phyloP scores from a whole-genome alignment of 2,329 filamentous ascomycete species.

The Diaporthe humulicola region DNA sequence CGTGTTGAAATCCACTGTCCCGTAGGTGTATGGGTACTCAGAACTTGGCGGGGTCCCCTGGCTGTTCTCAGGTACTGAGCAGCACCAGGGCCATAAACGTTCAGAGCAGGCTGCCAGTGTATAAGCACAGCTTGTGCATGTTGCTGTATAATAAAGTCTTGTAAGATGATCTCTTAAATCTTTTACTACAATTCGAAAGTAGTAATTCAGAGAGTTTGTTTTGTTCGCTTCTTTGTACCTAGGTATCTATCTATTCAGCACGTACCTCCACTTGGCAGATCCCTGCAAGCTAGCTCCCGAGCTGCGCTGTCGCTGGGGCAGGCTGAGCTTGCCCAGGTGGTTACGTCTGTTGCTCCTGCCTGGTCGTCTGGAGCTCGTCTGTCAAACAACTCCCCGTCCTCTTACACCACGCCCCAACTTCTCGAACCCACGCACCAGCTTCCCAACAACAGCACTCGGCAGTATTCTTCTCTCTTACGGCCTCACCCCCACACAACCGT shows the following conservation, averaged over 20 bases:
- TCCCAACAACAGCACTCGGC: not conserved
- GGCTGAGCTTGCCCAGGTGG: constrained; percentile 41
- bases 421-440: constrained; percentile 5
- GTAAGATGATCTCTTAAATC: not conserved
- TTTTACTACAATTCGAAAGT: not conserved
- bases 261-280: constrained; percentile 9
- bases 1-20: not conserved
- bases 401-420: constrained; percentile 15
- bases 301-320: constrained; percentile 25
- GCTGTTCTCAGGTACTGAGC: not conserved
- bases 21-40: not conserved
- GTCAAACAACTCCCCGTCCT: constrained; percentile 14
- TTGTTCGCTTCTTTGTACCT: not conserved
- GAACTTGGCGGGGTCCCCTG: constrained; percentile 4
- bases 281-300: constrained; percentile 9
- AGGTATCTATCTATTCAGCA: not conserved
- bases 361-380: constrained; percentile 43
- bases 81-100: not conserved
- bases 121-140: not conserved
- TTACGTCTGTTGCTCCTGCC: constrained; percentile 44
- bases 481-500: constrained; percentile 54
- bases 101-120: not conserved
- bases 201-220: not conserved
- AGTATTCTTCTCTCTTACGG: not conserved
- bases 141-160: not conserved